Percentiles rank a stretch among this genome's conserved stretches.
Evolutionary conservation across 257 asterid genomes (phyloP).

Genomic region (Solanum chiquidenum): DNA sequence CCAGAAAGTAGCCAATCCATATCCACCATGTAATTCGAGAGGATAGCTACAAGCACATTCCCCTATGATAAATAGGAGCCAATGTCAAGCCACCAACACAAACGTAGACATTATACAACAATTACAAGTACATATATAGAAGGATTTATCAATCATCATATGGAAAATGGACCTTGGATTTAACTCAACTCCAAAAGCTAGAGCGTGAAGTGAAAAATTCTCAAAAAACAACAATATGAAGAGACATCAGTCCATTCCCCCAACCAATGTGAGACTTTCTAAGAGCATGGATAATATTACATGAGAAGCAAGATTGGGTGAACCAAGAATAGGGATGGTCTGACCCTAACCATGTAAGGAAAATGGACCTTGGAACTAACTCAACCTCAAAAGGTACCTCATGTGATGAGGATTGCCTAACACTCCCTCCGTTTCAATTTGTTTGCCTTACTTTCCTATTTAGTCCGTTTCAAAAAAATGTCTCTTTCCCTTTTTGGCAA

Average conservation of each 20-base stretch:
- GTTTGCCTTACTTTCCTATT: background rate
- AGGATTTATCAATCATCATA: background rate
- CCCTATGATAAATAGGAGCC: constrained; percentile 38
- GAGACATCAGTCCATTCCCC: background rate
- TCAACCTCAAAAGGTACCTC: background rate
- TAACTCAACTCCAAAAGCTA: background rate
- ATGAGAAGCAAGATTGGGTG: background rate
- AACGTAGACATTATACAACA: background rate
- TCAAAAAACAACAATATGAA: background rate
- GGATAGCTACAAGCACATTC: constrained; percentile 56
- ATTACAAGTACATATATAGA: background rate
- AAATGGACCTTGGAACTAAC: background rate
- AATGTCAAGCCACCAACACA: background rate
- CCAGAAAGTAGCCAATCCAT: constrained; percentile 93
- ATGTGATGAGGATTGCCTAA: background rate
- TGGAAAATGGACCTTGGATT: background rate
- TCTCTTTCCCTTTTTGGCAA: background rate
- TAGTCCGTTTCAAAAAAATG: background rate
- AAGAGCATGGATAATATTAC: background rate
- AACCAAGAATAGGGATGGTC: background rate
- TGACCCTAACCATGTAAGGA: background rate
- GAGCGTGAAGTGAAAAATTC: background rate
- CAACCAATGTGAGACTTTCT: background rate
- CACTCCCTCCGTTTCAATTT: background rate
- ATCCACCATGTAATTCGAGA: constrained; percentile 96